Evolutionary conservation across 2,329 filamentous ascomycete species (phyloP).

Genomic region (Aureobasidium sp.): DNA sequence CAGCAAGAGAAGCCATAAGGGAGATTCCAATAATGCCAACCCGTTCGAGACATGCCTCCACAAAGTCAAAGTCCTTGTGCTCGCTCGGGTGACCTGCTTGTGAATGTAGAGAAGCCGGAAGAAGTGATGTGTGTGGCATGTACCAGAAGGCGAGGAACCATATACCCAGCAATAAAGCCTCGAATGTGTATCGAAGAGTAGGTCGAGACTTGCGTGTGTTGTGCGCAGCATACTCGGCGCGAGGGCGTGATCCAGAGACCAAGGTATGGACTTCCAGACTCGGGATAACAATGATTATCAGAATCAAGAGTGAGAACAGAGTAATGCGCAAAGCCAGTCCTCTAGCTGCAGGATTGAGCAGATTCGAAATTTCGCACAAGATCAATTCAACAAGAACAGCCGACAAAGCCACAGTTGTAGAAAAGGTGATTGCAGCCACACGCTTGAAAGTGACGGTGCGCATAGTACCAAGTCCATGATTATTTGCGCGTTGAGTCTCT

Average conservation of each 20-base stretch:
- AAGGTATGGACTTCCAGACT: conserved; percentile 72
- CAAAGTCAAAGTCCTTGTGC: conserved; percentile 39
- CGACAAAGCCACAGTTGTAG: conserved; percentile 68
- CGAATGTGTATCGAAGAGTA: conserved; percentile 34
- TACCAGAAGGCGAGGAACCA: conserved; percentile 75
- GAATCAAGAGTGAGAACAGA: conserved; percentile 61
- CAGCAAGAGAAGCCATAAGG: conserved; percentile 80
- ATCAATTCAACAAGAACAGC: conserved; percentile 74
- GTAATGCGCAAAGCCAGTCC: conserved; percentile 62
- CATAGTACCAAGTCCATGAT: conserved; percentile 20
- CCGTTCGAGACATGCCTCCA: conserved; percentile 53
- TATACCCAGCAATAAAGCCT: conserved; percentile 52
- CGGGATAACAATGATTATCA: conserved; percentile 69
- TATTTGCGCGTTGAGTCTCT: conserved; percentile 43
- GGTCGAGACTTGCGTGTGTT: conserved; percentile 6
- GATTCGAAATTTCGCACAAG: conserved; percentile 74
- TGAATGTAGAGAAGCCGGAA: conserved; percentile 33
- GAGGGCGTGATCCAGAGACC: conserved; percentile 29
- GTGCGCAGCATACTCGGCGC: not conserved
- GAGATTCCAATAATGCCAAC: conserved; percentile 81
- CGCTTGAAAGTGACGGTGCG: conserved; percentile 27
- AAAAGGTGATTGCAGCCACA: conserved; percentile 55
- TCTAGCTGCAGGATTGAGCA: conserved; percentile 61
- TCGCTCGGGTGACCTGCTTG: conserved; percentile 20
- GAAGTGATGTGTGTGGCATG: conserved; percentile 31